These are phyloP conservation scores for Cordyceps sp. DNA, from an alignment of 2,329 filamentous ascomycete species.

Conservation along the genomic window DNA sequence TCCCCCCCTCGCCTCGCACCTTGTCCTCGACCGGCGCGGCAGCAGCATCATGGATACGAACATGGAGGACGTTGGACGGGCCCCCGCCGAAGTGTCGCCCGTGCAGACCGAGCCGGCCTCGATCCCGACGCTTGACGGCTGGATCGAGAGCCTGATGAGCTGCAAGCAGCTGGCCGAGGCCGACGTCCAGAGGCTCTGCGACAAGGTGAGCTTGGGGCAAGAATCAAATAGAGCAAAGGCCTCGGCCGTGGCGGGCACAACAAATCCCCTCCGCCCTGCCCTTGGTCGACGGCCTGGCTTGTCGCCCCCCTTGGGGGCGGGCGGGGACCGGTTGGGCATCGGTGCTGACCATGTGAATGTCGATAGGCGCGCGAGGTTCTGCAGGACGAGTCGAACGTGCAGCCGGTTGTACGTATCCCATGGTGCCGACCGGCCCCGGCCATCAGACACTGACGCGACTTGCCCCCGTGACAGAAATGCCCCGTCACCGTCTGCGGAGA, in stretches of 20 bases:
- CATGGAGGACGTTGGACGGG: constrained; percentile 94
- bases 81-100: constrained; percentile 62
- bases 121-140: constrained; percentile 86
- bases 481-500: constrained; percentile 97
- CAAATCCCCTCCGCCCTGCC: too few species aligned
- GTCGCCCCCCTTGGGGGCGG: too few species aligned
- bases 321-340: constrained; percentile 3
- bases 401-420: constrained; percentile 66
- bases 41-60: constrained; percentile 67
- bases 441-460: background rate
- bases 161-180: constrained; percentile 96
- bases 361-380: constrained; percentile 80
- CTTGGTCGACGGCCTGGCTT: too few species aligned
- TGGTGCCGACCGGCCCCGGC: too few species aligned
- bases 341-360: constrained; percentile 4
- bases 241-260: too few species aligned
- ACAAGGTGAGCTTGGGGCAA: constrained; percentile 70
- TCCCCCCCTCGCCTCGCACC: too few species aligned
- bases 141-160: constrained; percentile 95
- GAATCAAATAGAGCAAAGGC: too few species aligned
- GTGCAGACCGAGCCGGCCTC: constrained; percentile 64
- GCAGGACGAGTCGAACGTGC: constrained; percentile 95
- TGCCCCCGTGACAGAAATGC: constrained; percentile 53
- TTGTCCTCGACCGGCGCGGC: too few species aligned
- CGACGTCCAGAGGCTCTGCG: constrained; percentile 92